phyloP scores from a whole-genome alignment of 23 red algal genomes.

The Gracilariopsis chorda region DNA sequence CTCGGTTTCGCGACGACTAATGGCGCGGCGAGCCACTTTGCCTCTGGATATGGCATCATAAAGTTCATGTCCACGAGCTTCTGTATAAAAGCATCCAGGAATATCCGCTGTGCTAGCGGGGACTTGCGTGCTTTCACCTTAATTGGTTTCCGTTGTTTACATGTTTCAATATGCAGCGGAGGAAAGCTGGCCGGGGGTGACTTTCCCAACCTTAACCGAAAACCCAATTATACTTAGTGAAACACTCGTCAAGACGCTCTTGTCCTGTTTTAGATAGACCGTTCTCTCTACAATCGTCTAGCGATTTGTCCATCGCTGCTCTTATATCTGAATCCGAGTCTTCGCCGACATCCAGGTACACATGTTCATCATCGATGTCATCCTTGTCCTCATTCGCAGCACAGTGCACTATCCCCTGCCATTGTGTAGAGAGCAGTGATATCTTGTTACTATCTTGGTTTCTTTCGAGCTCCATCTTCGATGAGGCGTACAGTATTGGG shows the following conservation, averaged over 20 bases:
- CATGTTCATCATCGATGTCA: not conserved
- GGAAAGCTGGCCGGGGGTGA: not conserved
- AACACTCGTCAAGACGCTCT: not conserved
- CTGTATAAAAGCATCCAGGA: not conserved
- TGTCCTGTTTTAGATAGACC: not conserved
- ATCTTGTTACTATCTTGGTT: not conserved
- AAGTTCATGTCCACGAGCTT: conserved; percentile 17
- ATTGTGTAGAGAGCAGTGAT: not conserved
- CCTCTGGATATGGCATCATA: not conserved
- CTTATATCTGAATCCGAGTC: not conserved
- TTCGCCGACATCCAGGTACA: not conserved
- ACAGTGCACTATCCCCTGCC: not conserved
- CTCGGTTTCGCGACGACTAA: not conserved
- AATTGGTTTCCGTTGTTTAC: not conserved
- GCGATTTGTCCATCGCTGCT: not conserved
- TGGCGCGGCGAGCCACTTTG: conserved; percentile 14
- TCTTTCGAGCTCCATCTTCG: not conserved
- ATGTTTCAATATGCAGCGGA: not conserved
- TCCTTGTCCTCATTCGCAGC: not conserved
- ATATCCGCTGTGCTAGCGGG: not conserved
- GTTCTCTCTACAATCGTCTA: not conserved
- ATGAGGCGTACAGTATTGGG: not conserved
- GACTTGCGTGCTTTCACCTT: conserved; percentile 26
- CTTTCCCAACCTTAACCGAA: not conserved
- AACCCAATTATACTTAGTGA: not conserved